These are phyloP conservation scores for Colletotrichum tanaceti DNA, from an alignment of 2,329 filamentous ascomycete genomes.

Conservation along the genomic window DNA sequence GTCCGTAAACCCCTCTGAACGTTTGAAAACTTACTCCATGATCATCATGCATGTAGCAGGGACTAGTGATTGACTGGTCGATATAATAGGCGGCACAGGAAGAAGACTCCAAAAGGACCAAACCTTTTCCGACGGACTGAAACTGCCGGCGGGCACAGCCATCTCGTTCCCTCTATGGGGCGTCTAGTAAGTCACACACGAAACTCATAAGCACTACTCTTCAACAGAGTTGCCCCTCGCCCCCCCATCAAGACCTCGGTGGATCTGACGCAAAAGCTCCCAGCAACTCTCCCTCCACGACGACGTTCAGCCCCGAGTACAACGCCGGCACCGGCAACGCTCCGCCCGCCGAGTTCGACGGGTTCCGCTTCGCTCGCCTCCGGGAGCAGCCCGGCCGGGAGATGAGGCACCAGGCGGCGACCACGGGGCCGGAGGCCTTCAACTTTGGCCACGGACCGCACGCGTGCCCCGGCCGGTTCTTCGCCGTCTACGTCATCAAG, in stretches of 20 bases:
- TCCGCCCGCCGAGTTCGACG: conserved; percentile 43
- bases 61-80: conserved; percentile 48
- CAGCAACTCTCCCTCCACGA: conserved; percentile 34
- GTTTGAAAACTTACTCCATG: conserved; percentile 54
- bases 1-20: neutral
- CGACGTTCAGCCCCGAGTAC: conserved; percentile 40
- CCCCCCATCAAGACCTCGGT: too few relatives aligned
- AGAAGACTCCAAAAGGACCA: conserved; percentile 53
- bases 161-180: conserved; percentile 45
- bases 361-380: conserved; percentile 44
- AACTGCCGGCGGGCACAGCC: conserved; percentile 45
- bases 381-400: conserved; percentile 40
- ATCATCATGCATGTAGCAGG: conserved; percentile 50
- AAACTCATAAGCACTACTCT: neutral
- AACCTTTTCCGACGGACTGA: conserved; percentile 50
- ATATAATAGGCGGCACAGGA: conserved; percentile 54
- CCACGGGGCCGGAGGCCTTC: conserved; percentile 53
- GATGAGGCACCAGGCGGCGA: conserved; percentile 47
- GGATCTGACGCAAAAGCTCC: neutral
- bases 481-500: conserved; percentile 42
- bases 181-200: conserved; percentile 32
- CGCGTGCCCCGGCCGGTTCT: conserved; percentile 40
- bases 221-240: too few relatives aligned
- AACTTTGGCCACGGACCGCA: conserved; percentile 50
- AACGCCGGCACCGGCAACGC: conserved; percentile 39